These are phyloP conservation scores for Starmerella gropengiesseri DNA, from an alignment of 805 yeast genomes.

Conservation along the genomic window DNA sequence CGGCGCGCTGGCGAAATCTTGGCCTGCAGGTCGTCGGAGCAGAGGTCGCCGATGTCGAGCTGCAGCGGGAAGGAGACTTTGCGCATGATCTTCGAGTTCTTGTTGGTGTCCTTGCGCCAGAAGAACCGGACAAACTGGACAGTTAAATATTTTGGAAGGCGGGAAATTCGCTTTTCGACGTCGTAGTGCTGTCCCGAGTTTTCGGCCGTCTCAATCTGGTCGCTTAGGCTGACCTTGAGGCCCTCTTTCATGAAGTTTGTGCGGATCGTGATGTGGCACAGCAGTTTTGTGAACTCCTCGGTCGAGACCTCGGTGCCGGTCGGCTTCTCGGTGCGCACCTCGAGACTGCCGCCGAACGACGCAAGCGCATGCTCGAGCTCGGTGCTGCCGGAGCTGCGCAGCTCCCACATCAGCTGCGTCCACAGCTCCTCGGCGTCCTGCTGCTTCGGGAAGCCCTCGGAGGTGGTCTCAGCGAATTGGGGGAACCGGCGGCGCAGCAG, in stretches of 20 bases:
- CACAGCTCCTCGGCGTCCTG: slow-evolving; percentile 98
- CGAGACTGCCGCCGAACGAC: slow-evolving; percentile 52
- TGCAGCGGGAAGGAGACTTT: slow-evolving; percentile 92
- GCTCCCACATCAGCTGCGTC: slow-evolving; percentile 56
- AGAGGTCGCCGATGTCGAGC: slow-evolving; percentile 73
- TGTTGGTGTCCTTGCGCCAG: slow-evolving; percentile 87
- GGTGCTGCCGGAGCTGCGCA: slow-evolving; percentile 28
- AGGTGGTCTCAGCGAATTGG: slow-evolving; percentile 70
- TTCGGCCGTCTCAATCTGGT: slow-evolving; percentile 51
- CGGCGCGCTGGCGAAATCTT: slow-evolving; percentile 67
- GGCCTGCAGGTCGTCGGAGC: slow-evolving; percentile 63
- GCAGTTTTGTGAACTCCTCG: slow-evolving; percentile 59
- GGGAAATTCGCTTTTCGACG: slow-evolving; percentile 47
- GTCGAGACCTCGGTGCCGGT: slow-evolving; percentile 30
- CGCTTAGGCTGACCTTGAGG: slow-evolving; percentile 58
- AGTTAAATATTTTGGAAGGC: slow-evolving; percentile 76
- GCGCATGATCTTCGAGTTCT: slow-evolving; percentile 86
- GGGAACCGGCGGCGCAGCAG: slow-evolving; percentile 54
- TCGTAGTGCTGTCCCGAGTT: slow-evolving; percentile 62
- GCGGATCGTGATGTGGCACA: slow-evolving; percentile 75
- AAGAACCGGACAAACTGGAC: slow-evolving; percentile 90
- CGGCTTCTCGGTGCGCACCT: slow-evolving; percentile 43
- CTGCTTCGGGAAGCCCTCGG: slow-evolving; percentile 68
- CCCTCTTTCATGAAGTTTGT: slow-evolving; percentile 89
- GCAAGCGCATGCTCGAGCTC: slow-evolving; percentile 33